Evolutionary conservation across 2,329 filamentous ascomycete species (phyloP).

Genomic region (Beauveria australis): DNA sequence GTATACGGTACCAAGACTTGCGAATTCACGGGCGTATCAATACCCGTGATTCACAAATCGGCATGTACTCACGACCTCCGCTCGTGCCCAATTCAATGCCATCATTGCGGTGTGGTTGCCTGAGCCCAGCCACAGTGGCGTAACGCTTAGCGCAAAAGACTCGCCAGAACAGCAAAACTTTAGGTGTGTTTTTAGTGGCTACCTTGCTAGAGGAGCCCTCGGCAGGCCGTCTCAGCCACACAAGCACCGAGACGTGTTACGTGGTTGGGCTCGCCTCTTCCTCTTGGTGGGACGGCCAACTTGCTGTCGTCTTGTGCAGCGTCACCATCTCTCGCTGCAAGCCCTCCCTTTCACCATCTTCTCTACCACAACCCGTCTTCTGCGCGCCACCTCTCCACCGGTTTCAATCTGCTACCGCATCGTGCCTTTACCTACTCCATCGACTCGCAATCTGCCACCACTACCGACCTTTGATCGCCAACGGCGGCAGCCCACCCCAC

Average conservation of each 20-base stretch:
- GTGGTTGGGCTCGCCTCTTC: conserved; percentile 4
- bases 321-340: conserved; percentile 7
- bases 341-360: not conserved
- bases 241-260: not conserved
- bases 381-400: not conserved
- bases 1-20: not conserved
- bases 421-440: not conserved
- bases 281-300: conserved; percentile 8
- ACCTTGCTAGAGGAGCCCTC: not conserved
- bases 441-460: not conserved
- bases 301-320: conserved; percentile 8
- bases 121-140: conserved; percentile 4
- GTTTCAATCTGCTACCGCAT: not conserved
- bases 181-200: not conserved
- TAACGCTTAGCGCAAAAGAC: not conserved
- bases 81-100: not conserved
- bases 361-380: not conserved
- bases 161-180: not conserved
- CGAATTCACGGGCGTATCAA: not conserved
- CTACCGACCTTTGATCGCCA: not conserved
- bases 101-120: not conserved
- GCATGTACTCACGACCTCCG: not conserved
- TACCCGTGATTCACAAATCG: not conserved
- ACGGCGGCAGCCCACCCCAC: conserved; percentile 7
- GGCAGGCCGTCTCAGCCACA: conserved; percentile 1